Evolutionary conservation across 2,329 filamentous ascomycete species (phyloP), one percentile per base, ranked within the genome.

Genomic region (Neocatenulostroma microsporum): DNA sequence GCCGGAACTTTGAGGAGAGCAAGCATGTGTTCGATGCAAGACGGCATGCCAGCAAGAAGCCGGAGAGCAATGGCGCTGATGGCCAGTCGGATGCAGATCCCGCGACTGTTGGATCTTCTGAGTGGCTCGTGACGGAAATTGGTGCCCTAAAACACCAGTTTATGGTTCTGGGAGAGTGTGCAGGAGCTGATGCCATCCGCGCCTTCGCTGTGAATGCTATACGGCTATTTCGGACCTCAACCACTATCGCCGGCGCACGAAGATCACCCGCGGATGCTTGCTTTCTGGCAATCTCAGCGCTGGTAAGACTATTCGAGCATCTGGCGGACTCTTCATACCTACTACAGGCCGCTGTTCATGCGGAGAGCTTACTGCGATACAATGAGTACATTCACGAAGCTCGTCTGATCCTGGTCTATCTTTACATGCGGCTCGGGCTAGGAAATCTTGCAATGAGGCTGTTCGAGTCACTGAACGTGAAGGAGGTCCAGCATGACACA

Each of bases 401-500:
- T 9, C 49, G 55, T 17, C 43, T 59, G 12, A 45, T 60, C 21
- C 46, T 61, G 4, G 47, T 59, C 9, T 57, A 60, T 34, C 41
- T 61, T 23, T 57, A 58, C 37, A 55, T 54, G 46, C 47, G 52
- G 14, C 50, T 61, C 8, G 51, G 50, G 3, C 49, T 61, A 7
- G 55, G 53, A 12, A 50, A 49, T 13, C 44, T 54, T 6, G 56
- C 58, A 1, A 48, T 56, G 35, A 37, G 39, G 3, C 30, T 53
- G 12, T 61, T 56, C 39, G 49, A 55, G 26, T 53, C 49, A 6
- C 46, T 62, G 9, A 48, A 41, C 23, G 42, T 61, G n/a, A 60
- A 60, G 34, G 56, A 61, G 32, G 50, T 61, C 5, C 59, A 61
- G 25, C 45, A 51, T 36, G 59, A 61, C 29, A 61, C 59, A 5